These are phyloP conservation scores for Apostasia ramifera DNA, from an alignment of 106 monocot species.

Conservation along the genomic window DNA sequence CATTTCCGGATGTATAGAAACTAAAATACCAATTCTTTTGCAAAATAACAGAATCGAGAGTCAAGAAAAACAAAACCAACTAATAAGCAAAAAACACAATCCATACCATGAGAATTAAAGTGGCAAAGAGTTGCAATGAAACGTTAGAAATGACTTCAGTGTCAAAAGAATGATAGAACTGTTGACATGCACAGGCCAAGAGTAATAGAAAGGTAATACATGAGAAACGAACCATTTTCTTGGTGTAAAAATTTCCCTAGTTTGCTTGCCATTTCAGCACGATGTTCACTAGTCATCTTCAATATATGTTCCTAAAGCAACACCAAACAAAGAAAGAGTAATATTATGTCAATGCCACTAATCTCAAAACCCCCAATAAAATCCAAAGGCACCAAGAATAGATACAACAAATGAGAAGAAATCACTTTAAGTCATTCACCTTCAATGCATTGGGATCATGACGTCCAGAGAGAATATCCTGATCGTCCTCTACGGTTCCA, in stretches of 20 bases:
- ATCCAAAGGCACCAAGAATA: neutral
- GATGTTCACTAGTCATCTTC: conserved; percentile 80
- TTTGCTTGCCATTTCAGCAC: conserved; percentile 83
- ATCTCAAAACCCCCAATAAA: neutral
- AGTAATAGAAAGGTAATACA: neutral
- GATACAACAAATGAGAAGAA: neutral
- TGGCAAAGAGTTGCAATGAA: too few relatives aligned
- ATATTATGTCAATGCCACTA: conserved; percentile 3
- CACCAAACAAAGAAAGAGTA: neutral
- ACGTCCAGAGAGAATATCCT: conserved; percentile 68
- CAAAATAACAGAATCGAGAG: too few relatives aligned
- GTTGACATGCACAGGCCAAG: too few relatives aligned
- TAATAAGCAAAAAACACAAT: too few relatives aligned
- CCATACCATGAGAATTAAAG: too few relatives aligned
- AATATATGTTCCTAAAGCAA: conserved; percentile 62
- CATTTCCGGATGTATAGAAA: too few relatives aligned
- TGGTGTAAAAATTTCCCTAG: conserved; percentile 44
- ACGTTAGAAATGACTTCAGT: too few relatives aligned
- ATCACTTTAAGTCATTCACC: conserved; percentile 18
- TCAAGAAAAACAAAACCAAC: too few relatives aligned
- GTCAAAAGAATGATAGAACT: too few relatives aligned
- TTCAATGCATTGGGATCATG: conserved; percentile 78
- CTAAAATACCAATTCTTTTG: too few relatives aligned
- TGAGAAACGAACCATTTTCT: conserved; percentile 45
- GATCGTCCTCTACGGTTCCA: conserved; percentile 31